These are phyloP conservation scores for Taphrina populina DNA, from an alignment of 1,139 yeast genomes.

Conservation along the genomic window DNA sequence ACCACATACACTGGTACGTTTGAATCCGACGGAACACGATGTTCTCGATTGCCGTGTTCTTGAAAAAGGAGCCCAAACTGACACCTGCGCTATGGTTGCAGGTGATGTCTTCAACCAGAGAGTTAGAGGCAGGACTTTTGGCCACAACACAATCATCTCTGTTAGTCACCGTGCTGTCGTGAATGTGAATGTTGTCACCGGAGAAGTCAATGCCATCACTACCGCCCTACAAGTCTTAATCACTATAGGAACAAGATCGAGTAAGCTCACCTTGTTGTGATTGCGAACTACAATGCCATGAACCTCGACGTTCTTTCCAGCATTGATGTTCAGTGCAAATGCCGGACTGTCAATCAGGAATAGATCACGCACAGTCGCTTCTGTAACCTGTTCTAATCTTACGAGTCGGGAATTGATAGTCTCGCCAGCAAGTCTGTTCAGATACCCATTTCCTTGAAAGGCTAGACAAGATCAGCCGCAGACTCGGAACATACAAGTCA, in stretches of 20 bases:
- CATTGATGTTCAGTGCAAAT: background rate
- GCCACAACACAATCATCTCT: constrained; percentile 9
- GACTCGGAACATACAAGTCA: background rate
- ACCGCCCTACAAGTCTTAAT: constrained; percentile 6
- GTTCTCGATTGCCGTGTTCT: constrained; percentile 1
- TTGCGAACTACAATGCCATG: constrained; percentile 2
- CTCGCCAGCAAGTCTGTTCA: constrained; percentile 6
- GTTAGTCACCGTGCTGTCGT: constrained; percentile 3
- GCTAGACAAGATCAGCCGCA: background rate
- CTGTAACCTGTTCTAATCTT: constrained; percentile 9
- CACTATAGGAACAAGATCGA: background rate
- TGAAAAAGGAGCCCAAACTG: constrained; percentile 7
- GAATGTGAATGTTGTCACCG: constrained; percentile 10
- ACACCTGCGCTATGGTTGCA: constrained; percentile 6
- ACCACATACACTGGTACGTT: constrained; percentile 8
- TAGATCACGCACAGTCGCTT: constrained; percentile 2
- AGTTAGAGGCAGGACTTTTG: constrained; percentile 11
- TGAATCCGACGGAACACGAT: constrained; percentile 1
- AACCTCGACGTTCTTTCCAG: constrained; percentile 1
- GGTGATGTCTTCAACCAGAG: constrained; percentile 3
- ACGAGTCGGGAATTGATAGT: background rate
- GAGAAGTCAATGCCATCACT: constrained; percentile 6
- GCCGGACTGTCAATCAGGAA: constrained; percentile 10
- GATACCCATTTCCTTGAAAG: constrained; percentile 6
- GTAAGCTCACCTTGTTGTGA: background rate